Conservation (phyloP, 1,139 yeast genomes). For the Debaryomycetaceae sp. region DNA sequence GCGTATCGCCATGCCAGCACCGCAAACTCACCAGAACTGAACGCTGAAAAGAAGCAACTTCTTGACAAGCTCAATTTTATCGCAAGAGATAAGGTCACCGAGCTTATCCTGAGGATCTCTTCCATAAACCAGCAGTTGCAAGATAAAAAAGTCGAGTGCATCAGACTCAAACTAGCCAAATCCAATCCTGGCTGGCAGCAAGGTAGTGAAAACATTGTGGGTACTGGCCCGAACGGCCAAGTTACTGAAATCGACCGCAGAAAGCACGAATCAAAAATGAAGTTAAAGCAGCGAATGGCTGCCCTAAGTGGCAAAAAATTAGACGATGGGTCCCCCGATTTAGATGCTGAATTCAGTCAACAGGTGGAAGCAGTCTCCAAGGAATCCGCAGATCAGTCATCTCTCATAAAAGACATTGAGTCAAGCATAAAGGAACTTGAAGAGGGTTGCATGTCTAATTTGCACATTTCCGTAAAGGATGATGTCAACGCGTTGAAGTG, state of each 20-base stretch:
- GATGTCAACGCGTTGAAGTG: conserved; percentile 60
- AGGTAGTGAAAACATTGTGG: conserved; percentile 47
- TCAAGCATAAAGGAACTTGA: conserved; percentile 64
- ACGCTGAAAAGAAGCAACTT: conserved; percentile 28
- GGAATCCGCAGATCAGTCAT: conserved; percentile 46
- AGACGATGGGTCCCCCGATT: conserved; percentile 32
- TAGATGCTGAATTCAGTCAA: conserved; percentile 45
- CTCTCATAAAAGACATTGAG: conserved; percentile 62
- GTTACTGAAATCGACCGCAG: conserved; percentile 73
- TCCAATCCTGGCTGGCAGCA: conserved; percentile 53
- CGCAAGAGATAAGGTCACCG: conserved; percentile 58
- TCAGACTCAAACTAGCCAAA: conserved; percentile 41
- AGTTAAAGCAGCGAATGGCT: conserved; percentile 79
- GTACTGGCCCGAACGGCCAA: conserved; percentile 79
- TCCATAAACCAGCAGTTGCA: conserved; percentile 59
- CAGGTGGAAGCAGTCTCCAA: conserved; percentile 43
- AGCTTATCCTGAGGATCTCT: conserved; percentile 50
- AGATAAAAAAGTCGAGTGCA: conserved; percentile 53
- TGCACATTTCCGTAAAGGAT: conserved; percentile 32
- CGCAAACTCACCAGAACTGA: conserved; percentile 20
- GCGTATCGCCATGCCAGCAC: conserved; percentile 35
- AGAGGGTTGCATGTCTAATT: conserved; percentile 40
- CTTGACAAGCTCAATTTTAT: conserved; percentile 41
- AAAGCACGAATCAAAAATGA: conserved; percentile 68
- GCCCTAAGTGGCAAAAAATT: conserved; percentile 71